Percentiles rank a stretch among this genome's conserved stretches.
Evolutionary conservation across 164 flowering plant genomes (phyloP).

Genomic region (Pachysandra terminalis): DNA sequence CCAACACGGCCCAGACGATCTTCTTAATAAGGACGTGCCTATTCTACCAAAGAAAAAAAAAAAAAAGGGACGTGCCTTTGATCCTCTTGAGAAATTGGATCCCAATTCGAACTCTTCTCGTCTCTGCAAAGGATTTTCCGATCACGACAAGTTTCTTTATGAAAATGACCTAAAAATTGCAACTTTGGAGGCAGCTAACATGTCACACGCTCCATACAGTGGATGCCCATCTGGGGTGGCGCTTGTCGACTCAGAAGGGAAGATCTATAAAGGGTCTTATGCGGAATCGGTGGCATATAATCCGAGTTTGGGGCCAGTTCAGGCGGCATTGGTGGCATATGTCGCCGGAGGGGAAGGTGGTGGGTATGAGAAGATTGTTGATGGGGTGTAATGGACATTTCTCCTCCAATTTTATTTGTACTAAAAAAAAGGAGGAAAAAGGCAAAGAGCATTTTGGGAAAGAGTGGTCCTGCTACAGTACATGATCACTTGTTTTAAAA

Average conservation of each 20-base stretch:
- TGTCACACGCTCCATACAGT: conserved; percentile 65
- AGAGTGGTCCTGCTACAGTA: no score
- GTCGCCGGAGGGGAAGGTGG: no score
- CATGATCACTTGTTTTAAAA: no score
- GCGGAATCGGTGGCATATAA: conserved; percentile 72
- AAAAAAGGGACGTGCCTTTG: no score
- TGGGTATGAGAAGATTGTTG: no score
- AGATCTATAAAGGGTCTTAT: conserved; percentile 49
- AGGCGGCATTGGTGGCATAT: conserved; percentile 70
- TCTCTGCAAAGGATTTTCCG: background rate
- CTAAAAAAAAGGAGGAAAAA: no score
- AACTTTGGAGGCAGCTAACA: conserved; percentile 60
- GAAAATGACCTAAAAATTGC: conserved; percentile 6
- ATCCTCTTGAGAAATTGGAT: conserved; percentile 28
- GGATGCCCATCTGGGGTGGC: conserved; percentile 68
- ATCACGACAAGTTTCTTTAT: no score
- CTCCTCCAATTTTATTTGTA: no score
- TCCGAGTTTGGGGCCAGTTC: conserved; percentile 67
- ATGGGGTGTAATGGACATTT: no score
- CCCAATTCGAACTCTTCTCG: no score
- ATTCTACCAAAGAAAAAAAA: no score
- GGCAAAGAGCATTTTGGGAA: no score
- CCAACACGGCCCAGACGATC: conserved; percentile 57
- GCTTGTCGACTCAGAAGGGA: conserved; percentile 48
- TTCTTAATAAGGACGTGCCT: conserved; percentile 40